These are phyloP conservation scores for Dictyostelium capitatum DNA, from an alignment of 78 protist species.

Conservation along the genomic window DNA sequence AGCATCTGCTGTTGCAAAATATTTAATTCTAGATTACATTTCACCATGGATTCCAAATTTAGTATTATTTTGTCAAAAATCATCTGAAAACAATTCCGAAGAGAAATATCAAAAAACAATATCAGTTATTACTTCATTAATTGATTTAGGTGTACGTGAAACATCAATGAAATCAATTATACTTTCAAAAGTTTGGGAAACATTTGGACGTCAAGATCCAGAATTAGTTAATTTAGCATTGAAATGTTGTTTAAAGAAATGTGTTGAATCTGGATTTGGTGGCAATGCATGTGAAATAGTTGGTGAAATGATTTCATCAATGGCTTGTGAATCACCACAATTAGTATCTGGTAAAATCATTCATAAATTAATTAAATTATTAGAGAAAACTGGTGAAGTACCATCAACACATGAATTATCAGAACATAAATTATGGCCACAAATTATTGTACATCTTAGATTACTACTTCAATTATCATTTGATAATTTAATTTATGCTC, in stretches of 20 bases:
- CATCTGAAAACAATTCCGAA: background rate
- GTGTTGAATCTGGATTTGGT: constrained; percentile 45
- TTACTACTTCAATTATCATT: constrained; percentile 74
- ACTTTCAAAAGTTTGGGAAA: constrained; percentile 78
- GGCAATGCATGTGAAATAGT: constrained; percentile 23
- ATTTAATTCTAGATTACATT: constrained; percentile 83
- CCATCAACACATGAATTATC: constrained; percentile 2
- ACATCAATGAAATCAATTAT: constrained; percentile 56
- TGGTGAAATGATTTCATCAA: constrained; percentile 82
- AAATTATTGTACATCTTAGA: constrained; percentile 60
- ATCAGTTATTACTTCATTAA: constrained; percentile 27
- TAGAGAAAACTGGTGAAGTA: constrained; percentile 20
- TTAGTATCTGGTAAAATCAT: constrained; percentile 61
- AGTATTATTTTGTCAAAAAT: constrained; percentile 24
- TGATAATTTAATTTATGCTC: constrained; percentile 71
- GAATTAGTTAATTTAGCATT: constrained; percentile 22
- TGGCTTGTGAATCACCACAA: constrained; percentile 49
- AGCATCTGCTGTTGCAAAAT: constrained; percentile 68
- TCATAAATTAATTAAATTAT: background rate
- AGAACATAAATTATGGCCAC: constrained; percentile 65
- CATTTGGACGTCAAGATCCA: constrained; percentile 43
- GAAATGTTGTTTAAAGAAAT: constrained; percentile 35
- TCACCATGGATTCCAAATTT: constrained; percentile 88
- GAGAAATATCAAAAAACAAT: constrained; percentile 16
- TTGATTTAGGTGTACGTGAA: constrained; percentile 76